These are phyloP conservation scores for Picea engelmannii DNA, from an alignment of 83 land plant genomes.

Conservation along the genomic window DNA sequence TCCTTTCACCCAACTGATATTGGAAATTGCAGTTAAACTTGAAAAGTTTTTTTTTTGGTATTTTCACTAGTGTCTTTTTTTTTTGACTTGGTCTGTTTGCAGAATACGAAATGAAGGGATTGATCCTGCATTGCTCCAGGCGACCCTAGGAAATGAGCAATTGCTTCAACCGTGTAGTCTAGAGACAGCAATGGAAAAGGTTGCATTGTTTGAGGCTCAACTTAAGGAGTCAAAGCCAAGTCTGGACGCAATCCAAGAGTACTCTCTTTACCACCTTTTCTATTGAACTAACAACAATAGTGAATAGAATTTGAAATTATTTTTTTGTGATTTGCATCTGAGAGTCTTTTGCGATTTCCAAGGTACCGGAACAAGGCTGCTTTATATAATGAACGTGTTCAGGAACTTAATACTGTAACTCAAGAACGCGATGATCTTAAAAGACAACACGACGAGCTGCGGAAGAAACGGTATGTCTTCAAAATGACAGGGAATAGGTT, in stretches of 20 bases:
- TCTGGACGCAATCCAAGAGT: constrained; percentile 93
- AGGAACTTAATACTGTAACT: constrained; percentile 76
- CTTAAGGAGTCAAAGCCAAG: constrained; percentile 88
- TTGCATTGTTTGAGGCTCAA: constrained; percentile 86
- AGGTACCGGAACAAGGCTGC: constrained; percentile 85
- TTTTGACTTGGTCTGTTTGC: constrained; percentile 20
- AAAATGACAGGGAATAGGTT: not conserved
- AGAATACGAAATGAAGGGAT: constrained; percentile 89
- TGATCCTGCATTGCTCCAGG: constrained; percentile 68
- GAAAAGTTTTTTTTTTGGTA: not conserved
- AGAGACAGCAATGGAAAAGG: constrained; percentile 64
- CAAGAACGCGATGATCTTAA: constrained; percentile 84
- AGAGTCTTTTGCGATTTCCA: not conserved
- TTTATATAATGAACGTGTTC: constrained; percentile 74
- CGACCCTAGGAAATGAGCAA: constrained; percentile 45
- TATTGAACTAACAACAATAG: not conserved
- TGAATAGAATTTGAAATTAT: not conserved
- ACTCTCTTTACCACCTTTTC: constrained; percentile 23
- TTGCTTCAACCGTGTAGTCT: constrained; percentile 47
- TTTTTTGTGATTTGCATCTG: not conserved
- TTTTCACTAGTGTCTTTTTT: constrained; percentile 6
- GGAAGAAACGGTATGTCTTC: constrained; percentile 61
- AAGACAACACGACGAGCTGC: constrained; percentile 78
- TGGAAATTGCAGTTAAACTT: not conserved
- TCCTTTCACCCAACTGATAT: not conserved